Conservation (phyloP, 345 rosid species). For the Arabidopsis arenosa region DNA sequence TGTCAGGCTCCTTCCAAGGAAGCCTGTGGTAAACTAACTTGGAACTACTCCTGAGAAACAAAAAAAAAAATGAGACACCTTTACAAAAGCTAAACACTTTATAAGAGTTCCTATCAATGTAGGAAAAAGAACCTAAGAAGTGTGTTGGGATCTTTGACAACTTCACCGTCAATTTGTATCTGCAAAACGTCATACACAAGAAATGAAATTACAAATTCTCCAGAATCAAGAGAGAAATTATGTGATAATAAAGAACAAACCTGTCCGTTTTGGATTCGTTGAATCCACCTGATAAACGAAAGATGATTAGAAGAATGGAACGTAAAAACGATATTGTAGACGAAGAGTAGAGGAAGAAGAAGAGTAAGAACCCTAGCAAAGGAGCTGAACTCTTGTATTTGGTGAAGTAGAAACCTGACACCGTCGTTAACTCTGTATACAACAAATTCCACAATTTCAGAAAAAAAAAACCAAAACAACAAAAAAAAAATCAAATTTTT, state of each 20-base stretch:
- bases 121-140: constrained; percentile 57
- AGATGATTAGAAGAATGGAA: not conserved
- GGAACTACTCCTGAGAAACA: constrained; percentile 57
- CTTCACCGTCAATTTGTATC: constrained; percentile 68
- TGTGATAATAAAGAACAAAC: constrained; percentile 41
- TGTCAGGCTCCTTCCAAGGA: constrained; percentile 91
- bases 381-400: constrained; percentile 82
- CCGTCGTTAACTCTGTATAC: constrained; percentile 36
- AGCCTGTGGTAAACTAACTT: constrained; percentile 74
- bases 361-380: constrained; percentile 61
- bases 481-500: not conserved
- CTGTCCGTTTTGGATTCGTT: constrained; percentile 85
- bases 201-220: not conserved
- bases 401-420: constrained; percentile 68
- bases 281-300: constrained; percentile 70
- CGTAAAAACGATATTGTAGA: not conserved
- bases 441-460: constrained; percentile 1
- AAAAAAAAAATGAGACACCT: constrained; percentile 6
- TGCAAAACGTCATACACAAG: constrained; percentile 34
- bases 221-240: not conserved
- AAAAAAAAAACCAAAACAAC: not conserved
- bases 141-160: constrained; percentile 59
- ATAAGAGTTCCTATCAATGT: not conserved
- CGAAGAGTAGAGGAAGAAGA: not conserved
- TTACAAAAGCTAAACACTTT: constrained; percentile 7